These are phyloP conservation scores for Chlamydomonas reinhardtii DNA, from an alignment of 163 green algal species.

Conservation along the genomic window DNA sequence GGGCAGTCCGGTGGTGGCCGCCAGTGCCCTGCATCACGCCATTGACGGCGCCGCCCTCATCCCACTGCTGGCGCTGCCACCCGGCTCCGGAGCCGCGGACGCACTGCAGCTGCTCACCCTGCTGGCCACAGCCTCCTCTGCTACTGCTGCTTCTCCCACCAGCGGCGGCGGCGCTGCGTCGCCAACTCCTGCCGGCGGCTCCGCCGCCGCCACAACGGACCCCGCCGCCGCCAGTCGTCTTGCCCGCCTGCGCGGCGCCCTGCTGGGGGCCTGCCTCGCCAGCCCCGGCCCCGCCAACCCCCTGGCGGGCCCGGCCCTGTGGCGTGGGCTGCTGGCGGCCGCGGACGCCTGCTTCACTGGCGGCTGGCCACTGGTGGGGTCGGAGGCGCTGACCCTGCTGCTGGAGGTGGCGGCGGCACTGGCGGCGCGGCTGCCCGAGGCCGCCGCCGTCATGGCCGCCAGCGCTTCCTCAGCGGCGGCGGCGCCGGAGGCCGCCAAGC, in stretches of 20 bases:
- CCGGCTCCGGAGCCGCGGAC: background rate
- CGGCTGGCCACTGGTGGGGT: background rate
- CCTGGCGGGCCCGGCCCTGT: background rate
- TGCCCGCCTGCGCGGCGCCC: background rate
- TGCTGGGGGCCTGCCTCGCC: background rate
- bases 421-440: background rate
- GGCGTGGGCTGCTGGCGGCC: background rate
- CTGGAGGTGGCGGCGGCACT: background rate
- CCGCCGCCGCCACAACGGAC: background rate
- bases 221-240: background rate
- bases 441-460: background rate
- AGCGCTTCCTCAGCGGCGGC: too few species aligned
- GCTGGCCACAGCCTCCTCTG: background rate
- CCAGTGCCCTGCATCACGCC: background rate
- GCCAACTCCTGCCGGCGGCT: background rate
- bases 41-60: constrained; percentile 1
- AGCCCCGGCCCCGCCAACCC: background rate
- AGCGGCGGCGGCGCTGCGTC: background rate
- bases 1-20: background rate
- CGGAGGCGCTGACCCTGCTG: background rate
- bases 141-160: background rate
- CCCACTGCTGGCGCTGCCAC: constrained; percentile 2
- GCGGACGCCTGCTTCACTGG: background rate
- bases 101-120: constrained; percentile 15
- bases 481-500: too few species aligned